phyloP scores from a whole-genome alignment of 257 asterid species.

The Osmanthus fragrans region DNA sequence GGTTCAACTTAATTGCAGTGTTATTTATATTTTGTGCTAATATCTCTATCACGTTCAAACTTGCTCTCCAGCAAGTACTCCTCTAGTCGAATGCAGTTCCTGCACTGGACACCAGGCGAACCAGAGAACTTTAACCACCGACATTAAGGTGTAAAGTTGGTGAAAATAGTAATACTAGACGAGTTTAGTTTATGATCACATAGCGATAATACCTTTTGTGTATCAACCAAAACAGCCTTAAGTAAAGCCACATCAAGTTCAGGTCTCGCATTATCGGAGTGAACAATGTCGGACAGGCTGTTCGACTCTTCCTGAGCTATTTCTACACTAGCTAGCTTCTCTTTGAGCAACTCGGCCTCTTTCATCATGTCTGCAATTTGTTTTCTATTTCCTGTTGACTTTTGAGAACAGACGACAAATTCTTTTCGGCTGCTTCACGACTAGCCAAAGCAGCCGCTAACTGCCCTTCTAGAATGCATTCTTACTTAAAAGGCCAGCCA shows the following conservation, averaged over 20 bases:
- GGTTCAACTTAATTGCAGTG: too few species aligned
- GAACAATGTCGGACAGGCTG: constrained; percentile 67
- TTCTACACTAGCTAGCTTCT: constrained; percentile 73
- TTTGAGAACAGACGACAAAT: constrained; percentile 53
- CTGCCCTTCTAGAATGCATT: constrained; percentile 76
- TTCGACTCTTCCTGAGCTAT: not conserved
- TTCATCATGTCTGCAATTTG: constrained; percentile 55
- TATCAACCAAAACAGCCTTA: constrained; percentile 88
- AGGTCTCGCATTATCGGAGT: constrained; percentile 89
- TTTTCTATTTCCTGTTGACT: constrained; percentile 77
- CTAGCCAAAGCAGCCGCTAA: constrained; percentile 64
- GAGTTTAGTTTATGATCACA: not conserved
- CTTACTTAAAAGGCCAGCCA: constrained; percentile 60
- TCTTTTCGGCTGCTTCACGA: constrained; percentile 75
- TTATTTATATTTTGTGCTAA: too few species aligned
- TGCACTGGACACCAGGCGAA: constrained; percentile 25
- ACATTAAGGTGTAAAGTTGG: not conserved
- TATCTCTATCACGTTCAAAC: not conserved
- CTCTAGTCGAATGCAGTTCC: constrained; percentile 97
- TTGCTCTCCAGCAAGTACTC: constrained; percentile 86
- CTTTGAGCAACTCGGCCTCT: constrained; percentile 83
- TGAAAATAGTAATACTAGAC: not conserved
- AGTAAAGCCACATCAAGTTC: constrained; percentile 96
- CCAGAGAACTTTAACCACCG: not conserved
- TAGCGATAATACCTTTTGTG: constrained; percentile 66